Base-by-base conservation (phyloP, 305 asterid species). In the Fraxinus latifolia region DNA sequence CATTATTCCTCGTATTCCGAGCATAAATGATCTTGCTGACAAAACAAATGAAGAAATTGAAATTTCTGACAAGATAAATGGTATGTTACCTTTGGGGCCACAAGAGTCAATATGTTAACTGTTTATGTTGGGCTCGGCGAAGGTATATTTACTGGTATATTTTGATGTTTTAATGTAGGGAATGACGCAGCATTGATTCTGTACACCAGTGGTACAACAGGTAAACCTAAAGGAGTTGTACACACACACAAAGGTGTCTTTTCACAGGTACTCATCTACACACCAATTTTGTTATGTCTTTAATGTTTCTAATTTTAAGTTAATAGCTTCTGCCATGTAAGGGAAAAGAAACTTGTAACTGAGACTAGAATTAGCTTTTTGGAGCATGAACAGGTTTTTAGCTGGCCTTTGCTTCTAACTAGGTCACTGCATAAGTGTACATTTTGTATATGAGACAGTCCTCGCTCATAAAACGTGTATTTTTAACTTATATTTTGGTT, bases 201-300 rank as follows among this genome's bases (percentile, higher is more conserved):
- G 80, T 96, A 96, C 82, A 96, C 99, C 47, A 96, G 99, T 77
- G 99, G 99, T 79, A 96, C 99, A 19, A 96, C 99, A 4, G 99
- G 99, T 68, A 96, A 93, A 86, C 99, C 99, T 72, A 96, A 96
- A 93, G 99, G 99, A 83, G 99, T 87, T 80, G 98, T 96, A 79
- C 99, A 96, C 90, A 96, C 99, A n/a, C 98, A 94, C 85, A 87
- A 86, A 77, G 94, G 97, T 80, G 89, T 96, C 84, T 87, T 94
- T 82, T 91, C 99, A 31, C 99, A 96, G 98, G 99, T 96, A 85
- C 81, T 81, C 72, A 77, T 79, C 86, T 60, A 25, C 39, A 68
- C 75, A 6, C 68, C 55, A 70, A 81, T 19, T 68, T 47, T 36
- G 58, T 78, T n/a, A 15, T 25, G 33, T 27, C 27, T 74, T 37